Evolutionary conservation across 108 stramenopile species (phyloP).

Genomic region (Halocafeteria seosinensis): DNA sequence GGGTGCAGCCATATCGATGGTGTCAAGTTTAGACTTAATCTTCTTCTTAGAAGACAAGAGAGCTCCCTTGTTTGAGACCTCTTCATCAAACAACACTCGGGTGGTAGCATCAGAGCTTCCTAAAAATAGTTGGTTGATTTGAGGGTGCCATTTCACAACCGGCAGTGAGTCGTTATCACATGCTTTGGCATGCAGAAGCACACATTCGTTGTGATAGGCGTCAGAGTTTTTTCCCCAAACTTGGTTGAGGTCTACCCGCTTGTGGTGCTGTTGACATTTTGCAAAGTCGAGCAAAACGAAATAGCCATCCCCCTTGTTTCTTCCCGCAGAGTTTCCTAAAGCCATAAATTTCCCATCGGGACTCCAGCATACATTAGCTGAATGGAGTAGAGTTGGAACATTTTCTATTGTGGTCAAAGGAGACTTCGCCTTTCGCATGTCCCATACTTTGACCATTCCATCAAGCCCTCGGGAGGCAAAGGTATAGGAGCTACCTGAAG

Average conservation of each 20-base stretch:
- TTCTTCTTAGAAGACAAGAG: neutral
- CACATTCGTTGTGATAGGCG: too few relatives aligned
- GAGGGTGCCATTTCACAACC: neutral
- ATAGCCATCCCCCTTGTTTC: neutral
- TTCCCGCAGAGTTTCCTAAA: neutral
- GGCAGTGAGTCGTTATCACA: neutral
- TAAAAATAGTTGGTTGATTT: neutral
- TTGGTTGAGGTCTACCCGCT: neutral
- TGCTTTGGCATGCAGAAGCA: neutral
- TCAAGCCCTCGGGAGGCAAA: too few relatives aligned
- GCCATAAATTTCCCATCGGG: neutral
- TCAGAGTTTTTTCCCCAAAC: neutral
- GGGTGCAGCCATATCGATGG: too few relatives aligned
- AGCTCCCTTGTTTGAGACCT: neutral
- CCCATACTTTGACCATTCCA: neutral
- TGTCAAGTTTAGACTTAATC: too few relatives aligned
- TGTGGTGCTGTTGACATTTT: neutral
- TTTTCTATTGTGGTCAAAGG: neutral
- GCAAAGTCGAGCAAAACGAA: neutral
- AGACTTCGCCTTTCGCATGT: neutral
- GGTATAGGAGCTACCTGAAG: too few relatives aligned
- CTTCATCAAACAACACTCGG: neutral
- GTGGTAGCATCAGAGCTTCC: neutral
- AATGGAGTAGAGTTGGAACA: neutral
- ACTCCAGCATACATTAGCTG: neutral